These are phyloP conservation scores for Penicillium coffeae DNA, from an alignment of 495 filamentous ascomycete species.

Conservation along the genomic window DNA sequence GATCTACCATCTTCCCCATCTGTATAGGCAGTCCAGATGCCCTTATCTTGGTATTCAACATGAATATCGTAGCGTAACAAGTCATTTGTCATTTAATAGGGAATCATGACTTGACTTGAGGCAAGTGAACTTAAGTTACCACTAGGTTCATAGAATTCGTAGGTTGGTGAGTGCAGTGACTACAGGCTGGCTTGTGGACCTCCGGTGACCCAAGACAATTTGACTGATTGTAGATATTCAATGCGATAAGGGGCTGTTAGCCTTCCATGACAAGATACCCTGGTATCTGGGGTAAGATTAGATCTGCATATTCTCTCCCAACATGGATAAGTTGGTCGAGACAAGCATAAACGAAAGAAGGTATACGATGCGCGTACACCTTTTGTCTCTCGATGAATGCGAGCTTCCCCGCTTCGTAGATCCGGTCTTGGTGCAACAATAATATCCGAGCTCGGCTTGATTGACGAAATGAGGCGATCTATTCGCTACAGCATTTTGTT, in stretches of 20 bases:
- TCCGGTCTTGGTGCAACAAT: conserved; percentile 8
- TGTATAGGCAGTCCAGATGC: conserved; percentile 24
- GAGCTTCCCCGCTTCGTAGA: conserved; percentile 19
- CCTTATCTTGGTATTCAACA: conserved; percentile 1
- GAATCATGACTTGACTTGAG: no score
- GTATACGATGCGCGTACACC: conserved; percentile 17
- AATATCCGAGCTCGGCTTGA: background rate
- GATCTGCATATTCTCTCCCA: conserved; percentile 24
- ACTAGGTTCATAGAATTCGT: no score
- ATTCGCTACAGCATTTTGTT: conserved; percentile 1
- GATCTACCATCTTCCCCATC: conserved; percentile 18
- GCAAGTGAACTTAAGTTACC: no score
- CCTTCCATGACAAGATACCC: no score
- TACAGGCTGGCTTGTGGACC: no score
- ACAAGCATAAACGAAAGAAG: conserved; percentile 12
- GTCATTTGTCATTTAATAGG: no score
- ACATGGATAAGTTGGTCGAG: conserved; percentile 25
- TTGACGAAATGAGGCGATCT: conserved; percentile 5
- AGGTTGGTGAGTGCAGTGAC: no score
- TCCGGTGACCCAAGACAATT: no score
- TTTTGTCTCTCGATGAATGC: conserved; percentile 4
- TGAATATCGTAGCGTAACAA: conserved; percentile 25
- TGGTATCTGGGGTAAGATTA: no score
- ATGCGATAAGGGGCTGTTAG: no score
- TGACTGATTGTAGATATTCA: no score